Percentiles rank a stretch among this genome's conserved stretches.
Conservation (phyloP, 2,329 filamentous ascomycete species). For the Aspergillus neoniger region DNA sequence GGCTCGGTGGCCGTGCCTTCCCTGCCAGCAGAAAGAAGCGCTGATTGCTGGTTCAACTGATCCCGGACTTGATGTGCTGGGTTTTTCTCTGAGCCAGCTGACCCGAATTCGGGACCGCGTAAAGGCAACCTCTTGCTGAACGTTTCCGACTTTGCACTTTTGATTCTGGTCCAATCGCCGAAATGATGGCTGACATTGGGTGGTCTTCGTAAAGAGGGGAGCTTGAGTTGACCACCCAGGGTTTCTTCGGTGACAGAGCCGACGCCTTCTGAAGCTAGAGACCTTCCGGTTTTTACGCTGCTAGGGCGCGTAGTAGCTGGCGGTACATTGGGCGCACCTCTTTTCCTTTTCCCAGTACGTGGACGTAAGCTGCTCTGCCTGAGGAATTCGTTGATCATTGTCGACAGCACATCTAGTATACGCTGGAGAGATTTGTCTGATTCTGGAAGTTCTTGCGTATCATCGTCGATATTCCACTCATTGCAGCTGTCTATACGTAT, state of each 20-base stretch:
- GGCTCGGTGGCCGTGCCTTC: not conserved
- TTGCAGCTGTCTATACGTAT: slow-evolving; percentile 64
- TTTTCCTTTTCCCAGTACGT: slow-evolving; percentile 31
- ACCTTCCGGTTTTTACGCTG: not conserved
- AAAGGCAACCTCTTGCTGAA: not conserved
- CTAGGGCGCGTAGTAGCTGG: not conserved
- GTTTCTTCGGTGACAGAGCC: slow-evolving; percentile 27
- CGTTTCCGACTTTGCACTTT: slow-evolving; percentile 32
- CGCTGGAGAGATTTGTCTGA: slow-evolving; percentile 53
- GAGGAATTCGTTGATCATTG: slow-evolving; percentile 73
- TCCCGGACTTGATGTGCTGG: too few species aligned
- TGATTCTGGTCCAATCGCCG: slow-evolving; percentile 45
- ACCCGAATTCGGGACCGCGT: not conserved
- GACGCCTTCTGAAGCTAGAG: not conserved
- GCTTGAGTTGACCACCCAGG: slow-evolving; percentile 28
- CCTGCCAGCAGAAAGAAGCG: not conserved
- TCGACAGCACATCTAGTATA: slow-evolving; percentile 66
- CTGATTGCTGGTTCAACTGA: not conserved
- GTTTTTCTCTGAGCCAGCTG: not conserved
- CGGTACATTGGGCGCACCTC: slow-evolving; percentile 9
- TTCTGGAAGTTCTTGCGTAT: slow-evolving; percentile 38
- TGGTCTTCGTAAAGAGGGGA: slow-evolving; percentile 30
- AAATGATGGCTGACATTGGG: slow-evolving; percentile 29
- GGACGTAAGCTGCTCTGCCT: slow-evolving; percentile 70
- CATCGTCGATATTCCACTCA: slow-evolving; percentile 42